Percentiles rank a stretch among this genome's conserved stretches.
Conservation (phyloP, 768 basidiomycete genomes). For the Auricularia heimuer region DNA sequence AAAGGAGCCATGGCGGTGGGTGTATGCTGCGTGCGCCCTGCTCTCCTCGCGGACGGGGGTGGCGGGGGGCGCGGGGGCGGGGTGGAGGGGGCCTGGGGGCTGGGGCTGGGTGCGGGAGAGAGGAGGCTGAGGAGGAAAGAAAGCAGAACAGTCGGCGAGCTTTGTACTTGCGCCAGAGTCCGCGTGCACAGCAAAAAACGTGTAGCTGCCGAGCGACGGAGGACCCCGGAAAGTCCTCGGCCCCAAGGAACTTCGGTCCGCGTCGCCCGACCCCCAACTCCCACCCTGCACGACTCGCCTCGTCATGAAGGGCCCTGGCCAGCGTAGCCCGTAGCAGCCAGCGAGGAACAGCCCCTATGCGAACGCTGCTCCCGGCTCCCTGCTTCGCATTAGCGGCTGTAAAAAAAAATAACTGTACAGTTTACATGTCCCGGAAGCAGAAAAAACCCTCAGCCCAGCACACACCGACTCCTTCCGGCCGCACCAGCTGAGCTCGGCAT, state of each 20-base stretch:
- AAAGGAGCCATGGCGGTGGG: conserved; percentile 5
- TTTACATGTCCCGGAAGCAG: no score
- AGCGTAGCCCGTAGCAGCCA: no score
- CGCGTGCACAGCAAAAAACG: not conserved
- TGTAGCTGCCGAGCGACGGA: not conserved
- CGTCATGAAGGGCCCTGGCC: no score
- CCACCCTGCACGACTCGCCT: no score
- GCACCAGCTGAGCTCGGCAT: no score
- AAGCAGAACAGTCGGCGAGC: not conserved
- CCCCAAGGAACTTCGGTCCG: not conserved
- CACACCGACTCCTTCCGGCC: no score
- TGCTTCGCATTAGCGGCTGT: no score
- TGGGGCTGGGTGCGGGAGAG: not conserved
- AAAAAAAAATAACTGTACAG: no score
- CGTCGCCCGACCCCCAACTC: not conserved
- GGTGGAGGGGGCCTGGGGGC: conserved; percentile 1
- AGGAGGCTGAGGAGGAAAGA: no score
- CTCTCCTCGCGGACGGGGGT: not conserved
- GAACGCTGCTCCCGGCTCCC: no score
- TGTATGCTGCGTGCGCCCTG: not conserved
- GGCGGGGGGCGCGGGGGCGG: not conserved
- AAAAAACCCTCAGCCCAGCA: no score
- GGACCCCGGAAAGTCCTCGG: not conserved
- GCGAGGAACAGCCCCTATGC: no score
- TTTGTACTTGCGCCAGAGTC: not conserved